phyloP scores from a whole-genome alignment of 73 alveolate genomes.

The Paramecium octaurelia region DNA sequence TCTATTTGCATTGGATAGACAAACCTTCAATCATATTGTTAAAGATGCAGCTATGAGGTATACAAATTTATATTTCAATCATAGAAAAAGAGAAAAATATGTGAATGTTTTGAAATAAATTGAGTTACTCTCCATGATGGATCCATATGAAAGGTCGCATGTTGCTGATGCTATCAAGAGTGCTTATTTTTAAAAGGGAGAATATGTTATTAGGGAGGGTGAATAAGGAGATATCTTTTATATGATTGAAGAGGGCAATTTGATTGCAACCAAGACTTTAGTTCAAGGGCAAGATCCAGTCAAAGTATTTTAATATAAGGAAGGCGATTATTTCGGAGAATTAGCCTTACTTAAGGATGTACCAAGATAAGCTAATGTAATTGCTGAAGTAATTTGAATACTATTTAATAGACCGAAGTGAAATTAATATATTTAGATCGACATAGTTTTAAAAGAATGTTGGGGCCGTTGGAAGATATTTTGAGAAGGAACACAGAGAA shows the following conservation, averaged over 20 bases:
- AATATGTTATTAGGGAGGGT: conserved; percentile 77
- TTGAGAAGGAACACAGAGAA: conserved; percentile 70
- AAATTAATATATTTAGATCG: conserved; percentile 69
- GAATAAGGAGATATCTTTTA: conserved; percentile 92
- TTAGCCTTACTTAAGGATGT: conserved; percentile 89
- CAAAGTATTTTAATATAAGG: conserved; percentile 76
- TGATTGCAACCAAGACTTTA: conserved; percentile 87
- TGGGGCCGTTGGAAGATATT: conserved; percentile 82
- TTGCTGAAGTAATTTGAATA: conserved; percentile 74
- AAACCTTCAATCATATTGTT: conserved; percentile 87
- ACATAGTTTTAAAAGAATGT: conserved; percentile 72
- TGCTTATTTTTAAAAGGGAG: conserved; percentile 68
- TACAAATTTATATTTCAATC: neutral
- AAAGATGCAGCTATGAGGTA: conserved; percentile 80
- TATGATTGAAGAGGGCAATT: conserved; percentile 88
- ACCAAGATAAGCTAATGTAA: conserved; percentile 92
- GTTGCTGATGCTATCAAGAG: conserved; percentile 88
- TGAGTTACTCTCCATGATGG: conserved; percentile 77
- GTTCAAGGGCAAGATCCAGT: conserved; percentile 79
- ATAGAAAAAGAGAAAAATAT: conserved; percentile 87
- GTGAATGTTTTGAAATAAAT: conserved; percentile 76
- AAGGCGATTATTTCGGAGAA: conserved; percentile 95
- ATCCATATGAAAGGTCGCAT: conserved; percentile 82
- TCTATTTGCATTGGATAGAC: conserved; percentile 86
- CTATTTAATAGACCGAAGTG: conserved; percentile 60